These are phyloP conservation scores for Leccinum broughii DNA, from an alignment of 768 basidiomycete genomes.

Conservation along the genomic window DNA sequence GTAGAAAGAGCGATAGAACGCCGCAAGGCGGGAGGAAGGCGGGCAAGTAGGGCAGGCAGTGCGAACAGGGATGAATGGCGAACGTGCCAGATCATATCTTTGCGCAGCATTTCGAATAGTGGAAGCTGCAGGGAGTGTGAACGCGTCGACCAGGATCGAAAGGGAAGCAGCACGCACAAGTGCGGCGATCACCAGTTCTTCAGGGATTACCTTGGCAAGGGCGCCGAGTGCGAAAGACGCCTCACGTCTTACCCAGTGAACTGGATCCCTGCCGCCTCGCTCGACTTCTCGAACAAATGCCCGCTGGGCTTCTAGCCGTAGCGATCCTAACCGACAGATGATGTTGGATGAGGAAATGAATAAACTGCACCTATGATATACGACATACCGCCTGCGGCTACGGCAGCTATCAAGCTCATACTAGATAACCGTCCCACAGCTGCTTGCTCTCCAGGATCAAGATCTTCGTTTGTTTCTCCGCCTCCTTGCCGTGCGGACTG, in stretches of 20 bases:
- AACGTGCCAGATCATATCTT: conserved; percentile 78
- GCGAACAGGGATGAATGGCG: conserved; percentile 86
- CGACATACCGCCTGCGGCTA: conserved; percentile 71
- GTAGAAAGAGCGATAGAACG: conserved; percentile 66
- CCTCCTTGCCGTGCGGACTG: conserved; percentile 18
- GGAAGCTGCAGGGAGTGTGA: conserved; percentile 58
- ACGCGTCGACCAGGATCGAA: not conserved
- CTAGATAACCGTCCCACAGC: conserved; percentile 84
- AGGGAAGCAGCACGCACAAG: conserved; percentile 47
- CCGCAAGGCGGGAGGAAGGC: conserved; percentile 58
- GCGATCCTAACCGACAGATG: conserved; percentile 42
- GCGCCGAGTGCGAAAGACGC: conserved; percentile 88
- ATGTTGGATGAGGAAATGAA: conserved; percentile 7
- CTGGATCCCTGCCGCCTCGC: conserved; percentile 60
- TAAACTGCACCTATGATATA: conserved; percentile 7
- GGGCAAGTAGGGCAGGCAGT: conserved; percentile 74
- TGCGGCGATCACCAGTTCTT: conserved; percentile 62
- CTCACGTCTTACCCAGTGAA: conserved; percentile 82
- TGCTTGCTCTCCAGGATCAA: conserved; percentile 62
- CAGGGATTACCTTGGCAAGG: conserved; percentile 83
- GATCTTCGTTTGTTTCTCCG: conserved; percentile 40
- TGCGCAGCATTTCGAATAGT: conserved; percentile 67
- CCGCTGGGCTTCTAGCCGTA: conserved; percentile 54
- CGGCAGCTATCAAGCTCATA: conserved; percentile 91
- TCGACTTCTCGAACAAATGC: conserved; percentile 77